Evolutionary conservation across 2,329 filamentous ascomycete species (phyloP).

Genomic region (Cyanodermella asteris): DNA sequence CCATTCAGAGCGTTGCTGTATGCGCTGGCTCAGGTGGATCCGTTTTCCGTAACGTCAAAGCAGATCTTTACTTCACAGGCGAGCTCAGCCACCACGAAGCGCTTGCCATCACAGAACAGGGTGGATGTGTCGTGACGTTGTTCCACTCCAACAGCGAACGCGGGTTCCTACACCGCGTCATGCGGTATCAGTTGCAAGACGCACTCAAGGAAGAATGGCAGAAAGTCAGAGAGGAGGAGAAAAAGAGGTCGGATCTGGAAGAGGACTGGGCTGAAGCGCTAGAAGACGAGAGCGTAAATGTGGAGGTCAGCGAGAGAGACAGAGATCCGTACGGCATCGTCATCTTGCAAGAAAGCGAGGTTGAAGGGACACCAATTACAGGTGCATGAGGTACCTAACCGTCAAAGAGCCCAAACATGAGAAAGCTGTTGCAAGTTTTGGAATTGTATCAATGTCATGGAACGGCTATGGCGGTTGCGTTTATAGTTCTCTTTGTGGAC

Average conservation of each 20-base stretch:
- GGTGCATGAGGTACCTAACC: no score
- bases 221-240: conserved; percentile 21
- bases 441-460: no score
- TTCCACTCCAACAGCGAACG: conserved; percentile 92
- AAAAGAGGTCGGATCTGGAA: conserved; percentile 13
- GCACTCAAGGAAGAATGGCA: conserved; percentile 36
- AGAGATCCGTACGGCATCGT: conserved; percentile 74
- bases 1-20: conserved; percentile 52
- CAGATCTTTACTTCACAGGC: conserved; percentile 72
- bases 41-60: conserved; percentile 33
- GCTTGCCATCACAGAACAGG: conserved; percentile 63
- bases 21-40: conserved; percentile 76
- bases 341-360: conserved; percentile 12
- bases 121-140: conserved; percentile 59
- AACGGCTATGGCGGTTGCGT: no score
- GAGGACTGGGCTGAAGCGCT: conserved; percentile 25
- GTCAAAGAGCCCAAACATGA: no score
- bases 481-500: no score
- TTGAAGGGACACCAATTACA: no score
- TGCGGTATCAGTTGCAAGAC: conserved; percentile 43
- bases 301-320: conserved; percentile 60
- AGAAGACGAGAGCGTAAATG: conserved; percentile 32
- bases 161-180: conserved; percentile 50
- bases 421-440: no score
- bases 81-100: conserved; percentile 90